Evolutionary conservation across 805 yeast genomes (phyloP).

Genomic region (Lipomyces chichibuensis): DNA sequence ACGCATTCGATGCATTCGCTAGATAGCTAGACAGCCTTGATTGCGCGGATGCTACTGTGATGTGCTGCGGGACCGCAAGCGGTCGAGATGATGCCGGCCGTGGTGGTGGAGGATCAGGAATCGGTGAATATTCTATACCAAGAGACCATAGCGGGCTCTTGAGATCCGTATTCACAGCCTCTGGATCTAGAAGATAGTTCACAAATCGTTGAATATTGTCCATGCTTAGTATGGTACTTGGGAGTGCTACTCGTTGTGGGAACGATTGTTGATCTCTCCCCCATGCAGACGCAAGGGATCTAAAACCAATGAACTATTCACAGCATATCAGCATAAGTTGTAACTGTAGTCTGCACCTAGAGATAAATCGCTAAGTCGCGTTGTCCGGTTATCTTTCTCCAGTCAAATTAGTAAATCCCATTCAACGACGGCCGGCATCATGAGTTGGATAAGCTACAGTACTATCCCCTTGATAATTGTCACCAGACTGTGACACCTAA

Average conservation of each 20-base stretch:
- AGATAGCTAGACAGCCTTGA: slow-evolving; percentile 4
- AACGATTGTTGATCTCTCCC: background rate
- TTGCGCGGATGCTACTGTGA: slow-evolving; percentile 6
- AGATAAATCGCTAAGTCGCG: background rate
- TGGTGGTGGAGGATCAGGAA: slow-evolving; percentile 14
- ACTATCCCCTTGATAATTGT: background rate
- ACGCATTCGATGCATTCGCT: slow-evolving; percentile 5
- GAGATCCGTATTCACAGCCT: slow-evolving; percentile 48
- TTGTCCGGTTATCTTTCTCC: background rate
- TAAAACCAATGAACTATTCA: background rate
- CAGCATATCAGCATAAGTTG: background rate
- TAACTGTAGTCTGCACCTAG: background rate
- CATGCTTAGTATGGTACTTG: slow-evolving; percentile 7
- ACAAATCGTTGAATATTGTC: slow-evolving; percentile 46
- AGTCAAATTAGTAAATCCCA: background rate
- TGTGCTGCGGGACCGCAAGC: background rate
- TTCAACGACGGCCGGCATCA: background rate
- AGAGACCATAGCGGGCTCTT: slow-evolving; percentile 48
- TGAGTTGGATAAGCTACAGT: background rate
- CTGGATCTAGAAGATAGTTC: slow-evolving; percentile 51
- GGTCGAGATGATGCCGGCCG: background rate
- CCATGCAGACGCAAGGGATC: background rate
- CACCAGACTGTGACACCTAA: background rate
- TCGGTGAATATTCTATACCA: slow-evolving; percentile 47
- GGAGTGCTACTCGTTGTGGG: background rate